Evolutionary conservation across 2,329 filamentous ascomycete genomes (phyloP).

Genomic region (Penicillium olsonii): DNA sequence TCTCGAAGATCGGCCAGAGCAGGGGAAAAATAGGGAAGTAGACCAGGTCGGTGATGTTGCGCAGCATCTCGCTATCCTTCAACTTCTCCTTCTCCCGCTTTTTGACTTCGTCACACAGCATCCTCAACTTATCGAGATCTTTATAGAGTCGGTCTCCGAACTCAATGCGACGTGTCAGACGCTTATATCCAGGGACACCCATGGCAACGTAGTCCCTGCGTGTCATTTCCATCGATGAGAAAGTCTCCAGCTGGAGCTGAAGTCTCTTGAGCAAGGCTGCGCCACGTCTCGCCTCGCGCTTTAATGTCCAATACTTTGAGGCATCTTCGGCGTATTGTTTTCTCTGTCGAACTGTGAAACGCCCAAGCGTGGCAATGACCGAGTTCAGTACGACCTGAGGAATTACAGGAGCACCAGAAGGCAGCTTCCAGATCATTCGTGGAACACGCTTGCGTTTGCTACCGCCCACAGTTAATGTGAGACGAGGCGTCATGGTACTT

Average conservation of each 20-base stretch:
- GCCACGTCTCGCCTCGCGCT: constrained; percentile 87
- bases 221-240: constrained; percentile 96
- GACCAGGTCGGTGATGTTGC: constrained; percentile 78
- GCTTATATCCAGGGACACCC: constrained; percentile 77
- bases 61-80: constrained; percentile 72
- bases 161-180: constrained; percentile 78
- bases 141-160: constrained; percentile 68
- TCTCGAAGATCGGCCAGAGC: constrained; percentile 75
- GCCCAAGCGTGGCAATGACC: constrained; percentile 78
- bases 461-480: constrained; percentile 54
- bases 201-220: constrained; percentile 93
- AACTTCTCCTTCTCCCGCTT: constrained; percentile 77
- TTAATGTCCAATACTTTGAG: constrained; percentile 97
- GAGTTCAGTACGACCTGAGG: constrained; percentile 84
- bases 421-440: constrained; percentile 84
- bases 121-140: constrained; percentile 75
- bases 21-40: constrained; percentile 87
- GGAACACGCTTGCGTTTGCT: constrained; percentile 62
- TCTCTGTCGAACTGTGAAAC: constrained; percentile 80
- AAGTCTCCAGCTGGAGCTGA: constrained; percentile 92
- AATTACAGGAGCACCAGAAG: constrained; percentile 92
- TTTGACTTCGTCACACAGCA: constrained; percentile 70
- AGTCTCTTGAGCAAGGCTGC: constrained; percentile 89
- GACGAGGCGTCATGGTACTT: constrained; percentile 46
- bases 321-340: constrained; percentile 92